Percentiles rank a stretch among this genome's conserved stretches.
Evolutionary conservation across 1,139 yeast species (phyloP).

Genomic region (Yamadazyma atlantica): DNA sequence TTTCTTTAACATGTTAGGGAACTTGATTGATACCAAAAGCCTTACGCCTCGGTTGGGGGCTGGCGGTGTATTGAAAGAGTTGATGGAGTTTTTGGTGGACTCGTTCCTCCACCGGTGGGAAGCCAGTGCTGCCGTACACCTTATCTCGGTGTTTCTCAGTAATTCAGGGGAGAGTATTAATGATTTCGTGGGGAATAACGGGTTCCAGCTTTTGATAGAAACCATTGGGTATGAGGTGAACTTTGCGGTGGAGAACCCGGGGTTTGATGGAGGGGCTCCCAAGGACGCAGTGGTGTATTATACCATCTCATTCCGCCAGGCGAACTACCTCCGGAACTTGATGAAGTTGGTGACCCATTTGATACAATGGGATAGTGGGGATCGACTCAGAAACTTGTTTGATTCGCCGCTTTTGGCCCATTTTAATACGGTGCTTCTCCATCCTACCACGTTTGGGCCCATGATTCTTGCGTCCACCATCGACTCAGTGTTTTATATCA

Average conservation of each 20-base stretch:
- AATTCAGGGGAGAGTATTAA: slow-evolving; percentile 48
- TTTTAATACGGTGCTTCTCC: slow-evolving; percentile 57
- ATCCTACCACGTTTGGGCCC: slow-evolving; percentile 68
- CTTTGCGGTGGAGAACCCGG: slow-evolving; percentile 58
- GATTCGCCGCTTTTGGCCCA: slow-evolving; percentile 75
- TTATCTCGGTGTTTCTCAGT: slow-evolving; percentile 55
- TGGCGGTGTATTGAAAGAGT: slow-evolving; percentile 73
- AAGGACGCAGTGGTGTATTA: slow-evolving; percentile 55
- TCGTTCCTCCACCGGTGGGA: slow-evolving; percentile 55
- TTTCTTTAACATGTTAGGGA: slow-evolving; percentile 59
- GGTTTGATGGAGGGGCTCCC: slow-evolving; percentile 53
- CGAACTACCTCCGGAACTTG: slow-evolving; percentile 54
- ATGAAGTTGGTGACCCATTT: slow-evolving; percentile 66
- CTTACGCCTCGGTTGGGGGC: slow-evolving; percentile 44
- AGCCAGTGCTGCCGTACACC: slow-evolving; percentile 64
- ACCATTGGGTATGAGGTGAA: slow-evolving; percentile 68
- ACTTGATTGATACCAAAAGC: slow-evolving; percentile 54
- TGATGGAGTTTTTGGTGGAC: slow-evolving; percentile 60
- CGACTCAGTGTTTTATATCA: slow-evolving; percentile 67
- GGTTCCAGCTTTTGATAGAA: slow-evolving; percentile 62
- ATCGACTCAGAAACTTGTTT: slow-evolving; percentile 77
- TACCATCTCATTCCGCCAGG: slow-evolving; percentile 62
- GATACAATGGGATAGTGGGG: slow-evolving; percentile 75
- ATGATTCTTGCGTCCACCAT: slow-evolving; percentile 63
- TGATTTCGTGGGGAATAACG: slow-evolving; percentile 65